These are phyloP conservation scores for Adiantum capillusveneris DNA, from an alignment of 75 land plant genomes.

Conservation along the genomic window DNA sequence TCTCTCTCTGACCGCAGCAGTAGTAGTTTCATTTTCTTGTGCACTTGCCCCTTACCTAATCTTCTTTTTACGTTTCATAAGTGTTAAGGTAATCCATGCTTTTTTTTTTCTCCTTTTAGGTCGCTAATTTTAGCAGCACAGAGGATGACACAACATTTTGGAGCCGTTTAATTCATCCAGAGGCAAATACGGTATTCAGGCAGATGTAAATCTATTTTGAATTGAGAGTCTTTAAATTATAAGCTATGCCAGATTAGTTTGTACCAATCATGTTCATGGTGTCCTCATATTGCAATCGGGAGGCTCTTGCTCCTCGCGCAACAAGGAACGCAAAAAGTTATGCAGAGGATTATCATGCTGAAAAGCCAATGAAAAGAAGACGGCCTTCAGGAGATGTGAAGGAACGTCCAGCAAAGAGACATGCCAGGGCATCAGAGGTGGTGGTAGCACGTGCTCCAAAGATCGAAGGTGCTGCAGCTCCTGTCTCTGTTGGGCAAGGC, in stretches of 20 bases:
- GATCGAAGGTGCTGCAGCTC: conserved; percentile 81
- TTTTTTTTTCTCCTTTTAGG: conserved; percentile 38
- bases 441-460: conserved; percentile 27
- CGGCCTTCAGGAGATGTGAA: conserved; percentile 43
- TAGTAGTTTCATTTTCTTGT: no score
- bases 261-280: no score
- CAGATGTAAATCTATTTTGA: no score
- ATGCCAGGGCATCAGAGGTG: conserved; percentile 33
- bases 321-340: conserved; percentile 80
- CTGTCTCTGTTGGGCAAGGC: conserved; percentile 79
- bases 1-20: no score
- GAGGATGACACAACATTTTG: conserved; percentile 98
- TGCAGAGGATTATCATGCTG: conserved; percentile 59
- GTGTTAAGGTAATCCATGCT: no score
- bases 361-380: conserved; percentile 46
- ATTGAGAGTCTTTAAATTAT: no score
- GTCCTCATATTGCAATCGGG: no score
- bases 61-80: no score
- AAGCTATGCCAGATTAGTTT: no score
- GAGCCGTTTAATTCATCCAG: conserved; percentile 95
- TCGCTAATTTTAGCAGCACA: conserved; percentile 78
- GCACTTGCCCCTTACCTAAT: no score
- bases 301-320: conserved; percentile 79
- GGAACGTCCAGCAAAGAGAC: conserved; percentile 52
- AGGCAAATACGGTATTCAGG: conserved; percentile 60